A percentile compares a stretch with the other conserved stretches of the same genome.
phyloP scores from a whole-genome alignment of 225 moss, liverwort and hornwort species.

The Pseudoscleropodium purum region DNA sequence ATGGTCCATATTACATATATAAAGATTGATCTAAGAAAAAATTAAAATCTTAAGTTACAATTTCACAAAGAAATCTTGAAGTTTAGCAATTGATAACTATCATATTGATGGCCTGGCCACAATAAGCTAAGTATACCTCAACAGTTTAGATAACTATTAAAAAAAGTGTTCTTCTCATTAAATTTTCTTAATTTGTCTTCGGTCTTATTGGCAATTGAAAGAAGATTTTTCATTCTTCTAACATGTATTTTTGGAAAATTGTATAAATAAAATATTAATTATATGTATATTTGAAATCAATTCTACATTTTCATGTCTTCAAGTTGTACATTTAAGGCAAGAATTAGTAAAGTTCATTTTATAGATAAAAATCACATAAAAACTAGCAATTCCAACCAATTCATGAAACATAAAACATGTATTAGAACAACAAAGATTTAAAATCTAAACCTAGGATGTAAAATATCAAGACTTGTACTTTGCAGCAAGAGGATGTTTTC shows the following conservation, averaged over 20 bases:
- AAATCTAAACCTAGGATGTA: neutral
- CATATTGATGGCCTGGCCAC: neutral
- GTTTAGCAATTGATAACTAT: neutral
- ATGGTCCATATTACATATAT: neutral
- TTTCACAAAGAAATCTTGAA: neutral
- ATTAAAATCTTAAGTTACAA: neutral
- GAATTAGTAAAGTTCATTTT: too few relatives aligned
- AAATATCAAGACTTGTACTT: neutral
- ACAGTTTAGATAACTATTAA: neutral
- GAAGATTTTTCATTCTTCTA: fast-evolving
- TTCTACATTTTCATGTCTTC: fast-evolving
- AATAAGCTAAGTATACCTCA: neutral
- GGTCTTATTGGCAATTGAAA: neutral
- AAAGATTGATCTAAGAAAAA: neutral
- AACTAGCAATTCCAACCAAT: neutral
- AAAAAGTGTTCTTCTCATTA: neutral
- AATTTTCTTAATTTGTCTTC: neutral
- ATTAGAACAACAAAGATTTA: neutral
- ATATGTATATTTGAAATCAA: fast-evolving
- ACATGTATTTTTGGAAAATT: neutral
- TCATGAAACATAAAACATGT: neutral
- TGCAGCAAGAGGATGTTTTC: fast-evolving
- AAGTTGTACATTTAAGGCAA: neutral
- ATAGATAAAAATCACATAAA: neutral
- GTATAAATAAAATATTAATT: neutral